Evolutionary conservation across 2,329 filamentous ascomycete genomes (phyloP), one percentile per base, ranked within the genome.

Genomic region (Neonectria hederae): DNA sequence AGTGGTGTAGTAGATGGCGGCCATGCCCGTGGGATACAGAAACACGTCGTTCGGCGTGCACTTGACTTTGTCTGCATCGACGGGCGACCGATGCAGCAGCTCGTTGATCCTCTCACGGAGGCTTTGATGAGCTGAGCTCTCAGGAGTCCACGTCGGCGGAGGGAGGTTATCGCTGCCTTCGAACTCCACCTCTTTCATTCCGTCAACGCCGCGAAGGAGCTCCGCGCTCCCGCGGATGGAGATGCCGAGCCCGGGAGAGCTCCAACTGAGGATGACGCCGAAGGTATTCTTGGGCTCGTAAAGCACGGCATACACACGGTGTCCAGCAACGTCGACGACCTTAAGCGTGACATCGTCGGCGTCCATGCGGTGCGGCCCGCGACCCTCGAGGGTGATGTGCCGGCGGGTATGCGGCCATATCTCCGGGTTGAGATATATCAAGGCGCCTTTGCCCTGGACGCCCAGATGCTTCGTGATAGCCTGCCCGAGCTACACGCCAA

Each of bases 11-110:
- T 81, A 84, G 11, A 89, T 81, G 26, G 82, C 79, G 0, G 81
- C 81, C 85, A 88, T 88, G 26, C 86, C 86, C 0, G 83, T 83
- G 5, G 82, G 80, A 69, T 84, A 87, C 21, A 89, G 76, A 54
- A 80, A 86, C 1, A 89, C 80, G 64, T 88, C 84, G 3, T 49
- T 52, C 1, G 73, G 38, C 4, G 60, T 57, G 53, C 74, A 69
- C 28, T 65, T 71, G n/a, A 74, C 68, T 13, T 73, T 69, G 11
- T 67, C 49, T n/a, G 69, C 62, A 6, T 78, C 71, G 24, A 76
- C 71, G 1, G 81, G 74, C 1, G 80, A 82, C 5, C 82, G 78
- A 58, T 79, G 78, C 14, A 84, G 68, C 13, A 85, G 73, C 2
- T 76, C 73, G 1, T 75, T 69, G 54, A 87, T 80, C 6, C 83